phyloP scores from a whole-genome alignment of 2,329 filamentous ascomycete genomes.

The Exophiala calicioides region DNA sequence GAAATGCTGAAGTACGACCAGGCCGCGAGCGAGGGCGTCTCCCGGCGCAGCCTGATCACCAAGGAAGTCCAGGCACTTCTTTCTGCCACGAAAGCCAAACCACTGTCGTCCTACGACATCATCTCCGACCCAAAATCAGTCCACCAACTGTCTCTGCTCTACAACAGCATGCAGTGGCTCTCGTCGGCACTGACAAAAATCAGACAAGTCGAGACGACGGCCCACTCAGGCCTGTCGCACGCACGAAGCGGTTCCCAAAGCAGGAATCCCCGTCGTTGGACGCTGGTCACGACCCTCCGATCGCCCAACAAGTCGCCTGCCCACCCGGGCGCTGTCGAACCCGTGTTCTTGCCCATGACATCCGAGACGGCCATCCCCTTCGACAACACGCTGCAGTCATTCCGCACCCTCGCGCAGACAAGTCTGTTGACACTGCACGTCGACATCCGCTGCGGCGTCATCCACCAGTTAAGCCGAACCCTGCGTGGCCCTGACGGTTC shows the following conservation, averaged over 20 bases:
- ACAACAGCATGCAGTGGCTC: slow-evolving; percentile 98
- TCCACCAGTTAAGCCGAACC: slow-evolving; percentile 72
- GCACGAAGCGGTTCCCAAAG: slow-evolving; percentile 48
- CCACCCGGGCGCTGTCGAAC: slow-evolving; percentile 39
- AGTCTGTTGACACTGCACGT: slow-evolving; percentile 84
- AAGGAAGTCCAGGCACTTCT: slow-evolving; percentile 61
- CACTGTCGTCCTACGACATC: slow-evolving; percentile 75
- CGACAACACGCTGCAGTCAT: slow-evolving; percentile 80
- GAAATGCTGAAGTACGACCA: slow-evolving; percentile 58
- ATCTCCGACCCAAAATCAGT: slow-evolving; percentile 88
- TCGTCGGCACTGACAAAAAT: slow-evolving; percentile 78
- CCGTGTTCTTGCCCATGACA: slow-evolving; percentile 84
- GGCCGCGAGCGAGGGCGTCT: slow-evolving; percentile 6
- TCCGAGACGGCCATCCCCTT: slow-evolving; percentile 82
- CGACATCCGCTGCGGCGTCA: slow-evolving; percentile 81
- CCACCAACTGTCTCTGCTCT: slow-evolving; percentile 79
- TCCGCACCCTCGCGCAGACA: slow-evolving; percentile 75
- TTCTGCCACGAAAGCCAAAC: slow-evolving; percentile 56
- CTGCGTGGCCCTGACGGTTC: slow-evolving; percentile 58
- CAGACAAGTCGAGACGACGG: slow-evolving; percentile 77
- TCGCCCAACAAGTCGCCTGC: slow-evolving; percentile 22
- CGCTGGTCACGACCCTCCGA: slow-evolving; percentile 67
- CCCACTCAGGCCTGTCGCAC: slow-evolving; percentile 48
- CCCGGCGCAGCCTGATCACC: slow-evolving; percentile 56
- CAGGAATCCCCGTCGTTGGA: slow-evolving; percentile 70